Percentiles rank a stretch among this genome's conserved stretches.
These are phyloP conservation scores for Eutreptiella sp. DNA, from an alignment of 208 protist species.

Conservation along the genomic window DNA sequence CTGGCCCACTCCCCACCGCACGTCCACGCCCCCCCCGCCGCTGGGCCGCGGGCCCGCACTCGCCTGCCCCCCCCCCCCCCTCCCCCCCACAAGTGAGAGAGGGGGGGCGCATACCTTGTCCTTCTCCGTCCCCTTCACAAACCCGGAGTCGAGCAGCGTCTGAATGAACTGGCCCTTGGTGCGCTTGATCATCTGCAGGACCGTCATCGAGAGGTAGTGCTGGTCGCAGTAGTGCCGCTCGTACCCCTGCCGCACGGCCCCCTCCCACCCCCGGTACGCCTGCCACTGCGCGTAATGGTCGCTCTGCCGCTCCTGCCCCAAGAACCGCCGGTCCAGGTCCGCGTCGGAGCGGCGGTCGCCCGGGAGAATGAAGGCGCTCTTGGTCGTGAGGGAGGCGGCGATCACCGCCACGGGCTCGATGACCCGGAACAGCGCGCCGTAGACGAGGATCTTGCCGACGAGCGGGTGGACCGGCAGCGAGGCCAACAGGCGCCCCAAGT, in stretches of 20 bases:
- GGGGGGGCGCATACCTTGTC: conserved; percentile 49
- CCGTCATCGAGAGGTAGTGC: conserved; percentile 62
- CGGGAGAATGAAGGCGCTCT: conserved; percentile 77
- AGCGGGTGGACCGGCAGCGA: conserved; percentile 69
- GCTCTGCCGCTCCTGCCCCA: conserved; percentile 60
- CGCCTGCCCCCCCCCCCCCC: too few species aligned
- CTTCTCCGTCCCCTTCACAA: conserved; percentile 52
- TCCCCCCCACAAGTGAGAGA: too few species aligned
- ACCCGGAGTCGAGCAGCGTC: conserved; percentile 76
- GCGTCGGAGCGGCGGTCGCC: conserved; percentile 78
- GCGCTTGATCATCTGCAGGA: conserved; percentile 70
- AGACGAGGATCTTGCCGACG: conserved; percentile 87
- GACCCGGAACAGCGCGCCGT: conserved; percentile 77
- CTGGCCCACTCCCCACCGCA: too few species aligned
- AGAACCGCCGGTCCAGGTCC: conserved; percentile 56
- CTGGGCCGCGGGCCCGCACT: too few species aligned
- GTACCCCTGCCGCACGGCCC: conserved; percentile 33
- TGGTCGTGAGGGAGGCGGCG: conserved; percentile 66
- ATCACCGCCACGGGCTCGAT: conserved; percentile 87
- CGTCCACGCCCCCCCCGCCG: too few species aligned
- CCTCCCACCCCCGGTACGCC: conserved; percentile 68
- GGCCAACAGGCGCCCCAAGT: conserved; percentile 67
- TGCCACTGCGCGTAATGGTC: conserved; percentile 78
- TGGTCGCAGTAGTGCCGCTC: conserved; percentile 62
- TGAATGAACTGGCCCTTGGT: conserved; percentile 83